phyloP scores from a whole-genome alignment of 495 filamentous ascomycete species.

The Aspergillus heteromorphus region DNA sequence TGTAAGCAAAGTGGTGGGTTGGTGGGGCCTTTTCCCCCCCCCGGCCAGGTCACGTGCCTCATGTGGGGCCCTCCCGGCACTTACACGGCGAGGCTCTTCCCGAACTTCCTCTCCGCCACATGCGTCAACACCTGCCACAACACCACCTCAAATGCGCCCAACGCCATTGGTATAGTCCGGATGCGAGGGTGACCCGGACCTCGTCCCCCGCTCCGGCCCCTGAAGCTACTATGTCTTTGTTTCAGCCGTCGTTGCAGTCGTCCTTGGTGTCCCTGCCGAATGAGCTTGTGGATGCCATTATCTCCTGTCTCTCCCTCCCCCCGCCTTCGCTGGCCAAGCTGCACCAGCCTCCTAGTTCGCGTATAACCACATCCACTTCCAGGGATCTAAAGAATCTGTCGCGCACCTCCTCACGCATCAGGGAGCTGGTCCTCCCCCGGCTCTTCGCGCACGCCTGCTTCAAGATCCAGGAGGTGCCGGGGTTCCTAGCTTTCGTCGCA shows the following conservation, averaged over 20 bases:
- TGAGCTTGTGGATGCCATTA: conserved; percentile 38
- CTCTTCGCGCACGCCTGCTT: conserved; percentile 33
- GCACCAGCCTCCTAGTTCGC: conserved; percentile 20
- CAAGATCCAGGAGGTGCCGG: conserved; percentile 21
- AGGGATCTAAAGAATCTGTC: conserved; percentile 32
- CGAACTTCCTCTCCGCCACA: background rate
- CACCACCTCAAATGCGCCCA: too few relatives aligned
- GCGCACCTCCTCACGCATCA: conserved; percentile 22
- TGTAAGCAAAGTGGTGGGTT: too few relatives aligned
- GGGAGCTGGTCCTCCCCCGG: conserved; percentile 24
- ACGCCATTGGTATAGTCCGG: too few relatives aligned
- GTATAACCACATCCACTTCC: conserved; percentile 18
- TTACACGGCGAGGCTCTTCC: background rate
- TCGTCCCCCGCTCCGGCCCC: too few relatives aligned
- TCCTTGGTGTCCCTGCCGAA: conserved; percentile 28
- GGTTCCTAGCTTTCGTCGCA: conserved; percentile 25
- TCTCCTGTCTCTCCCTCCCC: conserved; percentile 21
- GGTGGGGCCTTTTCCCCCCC: background rate
- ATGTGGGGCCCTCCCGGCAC: background rate
- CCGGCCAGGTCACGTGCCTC: background rate
- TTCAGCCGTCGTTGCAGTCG: conserved; percentile 17
- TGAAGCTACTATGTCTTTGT: too few relatives aligned
- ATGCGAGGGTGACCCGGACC: too few relatives aligned
- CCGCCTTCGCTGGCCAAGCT: conserved; percentile 26
- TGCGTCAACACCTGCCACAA: too few relatives aligned